Conservation (phyloP, 805 yeast genomes). For the Brettanomyces sp. region DNA sequence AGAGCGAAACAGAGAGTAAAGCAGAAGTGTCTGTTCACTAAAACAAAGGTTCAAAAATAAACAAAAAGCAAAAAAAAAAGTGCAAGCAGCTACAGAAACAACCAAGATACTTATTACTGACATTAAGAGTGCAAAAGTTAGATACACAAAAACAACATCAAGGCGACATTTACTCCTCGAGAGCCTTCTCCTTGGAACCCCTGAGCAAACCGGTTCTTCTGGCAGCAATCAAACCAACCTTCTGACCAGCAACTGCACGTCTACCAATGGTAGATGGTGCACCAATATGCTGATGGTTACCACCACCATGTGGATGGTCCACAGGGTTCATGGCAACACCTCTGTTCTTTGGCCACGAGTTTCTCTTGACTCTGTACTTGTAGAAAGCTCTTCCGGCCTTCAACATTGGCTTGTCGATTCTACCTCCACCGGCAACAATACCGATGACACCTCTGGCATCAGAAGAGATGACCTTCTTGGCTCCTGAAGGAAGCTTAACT, state of each 20-base stretch:
- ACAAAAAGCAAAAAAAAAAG: no score
- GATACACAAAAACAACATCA: no score
- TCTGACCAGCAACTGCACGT: constrained; percentile 99
- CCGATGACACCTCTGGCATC: constrained; percentile 99
- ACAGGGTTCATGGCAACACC: constrained; percentile 99
- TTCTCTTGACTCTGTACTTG: constrained; percentile 98
- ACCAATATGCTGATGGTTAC: constrained; percentile 99
- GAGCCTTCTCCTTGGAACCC: constrained; percentile 77
- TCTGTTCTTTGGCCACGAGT: constrained; percentile 99
- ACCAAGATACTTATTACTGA: no score
- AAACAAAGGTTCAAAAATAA: no score
- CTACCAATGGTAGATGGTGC: constrained; percentile 98
- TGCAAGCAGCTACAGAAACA: no score
- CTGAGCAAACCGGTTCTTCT: constrained; percentile 99
- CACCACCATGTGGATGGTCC: constrained; percentile 99
- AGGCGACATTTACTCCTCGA: constrained; percentile 18
- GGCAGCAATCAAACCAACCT: constrained; percentile 99
- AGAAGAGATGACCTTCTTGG: constrained; percentile 92
- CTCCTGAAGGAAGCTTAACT: constrained; percentile 98
- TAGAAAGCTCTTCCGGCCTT: constrained; percentile 99
- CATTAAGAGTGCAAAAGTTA: no score
- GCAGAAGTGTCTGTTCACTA: no score
- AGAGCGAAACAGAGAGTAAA: no score
- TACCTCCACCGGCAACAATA: constrained; percentile 99
- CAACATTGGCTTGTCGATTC: constrained; percentile 98